A percentile compares a stretch with the other conserved stretches of the same genome.
Conservation (phyloP, 768 basidiomycete genomes). For the Tephrocybe sp. region DNA sequence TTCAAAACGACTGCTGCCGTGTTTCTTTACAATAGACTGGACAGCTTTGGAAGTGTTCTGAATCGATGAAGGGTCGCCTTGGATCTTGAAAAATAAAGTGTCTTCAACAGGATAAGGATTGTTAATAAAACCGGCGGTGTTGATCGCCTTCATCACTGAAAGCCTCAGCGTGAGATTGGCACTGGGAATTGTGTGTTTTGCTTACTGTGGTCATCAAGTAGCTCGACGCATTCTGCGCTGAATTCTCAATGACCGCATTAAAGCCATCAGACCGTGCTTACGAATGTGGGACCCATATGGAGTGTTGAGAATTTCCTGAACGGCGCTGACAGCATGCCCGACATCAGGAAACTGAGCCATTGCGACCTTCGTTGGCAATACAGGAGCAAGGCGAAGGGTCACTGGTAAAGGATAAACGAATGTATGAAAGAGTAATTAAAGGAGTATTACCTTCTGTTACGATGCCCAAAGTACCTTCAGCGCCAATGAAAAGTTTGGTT, state of each 20-base stretch:
- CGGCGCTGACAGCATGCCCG: constrained; percentile 73
- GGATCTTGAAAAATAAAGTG: constrained; percentile 90
- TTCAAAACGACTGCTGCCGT: constrained; percentile 67
- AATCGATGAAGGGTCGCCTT: constrained; percentile 67
- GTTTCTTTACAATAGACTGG: constrained; percentile 59
- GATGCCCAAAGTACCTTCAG: constrained; percentile 87
- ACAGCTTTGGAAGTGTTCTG: constrained; percentile 58
- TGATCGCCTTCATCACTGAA: constrained; percentile 80
- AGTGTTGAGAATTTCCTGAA: constrained; percentile 75
- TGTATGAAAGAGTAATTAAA: background rate
- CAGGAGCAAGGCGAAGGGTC: constrained; percentile 79
- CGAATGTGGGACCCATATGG: constrained; percentile 73
- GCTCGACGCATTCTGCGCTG: constrained; percentile 78
- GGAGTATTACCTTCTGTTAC: constrained; percentile 70
- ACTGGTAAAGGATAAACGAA: constrained; percentile 38
- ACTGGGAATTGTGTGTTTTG: background rate
- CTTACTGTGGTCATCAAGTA: constrained; percentile 76
- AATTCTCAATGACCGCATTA: background rate
- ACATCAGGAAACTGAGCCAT: constrained; percentile 87
- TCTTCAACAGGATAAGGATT: constrained; percentile 68
- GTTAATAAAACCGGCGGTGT: constrained; percentile 60
- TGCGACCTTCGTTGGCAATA: constrained; percentile 82
- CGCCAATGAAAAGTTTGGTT: constrained; percentile 87
- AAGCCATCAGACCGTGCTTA: constrained; percentile 30
- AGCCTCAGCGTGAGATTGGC: too few species aligned